phyloP scores from a whole-genome alignment of 306 rosid species.

The Lupinus albus region DNA sequence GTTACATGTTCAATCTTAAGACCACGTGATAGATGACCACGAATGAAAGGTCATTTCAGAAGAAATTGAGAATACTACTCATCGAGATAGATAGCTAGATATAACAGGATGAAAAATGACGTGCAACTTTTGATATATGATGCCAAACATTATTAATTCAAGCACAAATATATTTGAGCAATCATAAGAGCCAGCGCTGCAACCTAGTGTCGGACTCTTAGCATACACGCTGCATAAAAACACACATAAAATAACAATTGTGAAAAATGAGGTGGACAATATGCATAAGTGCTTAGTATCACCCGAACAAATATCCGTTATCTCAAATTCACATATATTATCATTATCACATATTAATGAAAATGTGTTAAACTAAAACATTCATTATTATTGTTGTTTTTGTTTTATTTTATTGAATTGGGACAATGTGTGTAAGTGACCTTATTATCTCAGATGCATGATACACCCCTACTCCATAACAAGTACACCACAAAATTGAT shows the following conservation, averaged over 20 bases:
- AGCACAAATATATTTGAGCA: conserved; percentile 50
- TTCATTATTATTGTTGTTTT: too few relatives aligned
- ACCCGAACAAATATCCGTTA: too few relatives aligned
- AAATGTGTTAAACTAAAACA: too few relatives aligned
- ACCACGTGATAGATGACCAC: conserved; percentile 9
- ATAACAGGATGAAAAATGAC: neutral
- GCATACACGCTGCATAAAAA: conserved; percentile 46
- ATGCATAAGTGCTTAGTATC: too few relatives aligned
- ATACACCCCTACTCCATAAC: neutral
- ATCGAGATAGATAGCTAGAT: neutral
- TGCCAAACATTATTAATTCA: too few relatives aligned
- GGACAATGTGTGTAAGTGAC: too few relatives aligned
- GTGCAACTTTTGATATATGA: too few relatives aligned
- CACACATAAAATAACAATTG: conserved; percentile 37
- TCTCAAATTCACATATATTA: too few relatives aligned
- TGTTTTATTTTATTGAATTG: too few relatives aligned
- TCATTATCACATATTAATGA: too few relatives aligned
- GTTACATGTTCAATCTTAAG: neutral
- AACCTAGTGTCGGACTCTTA: conserved; percentile 61
- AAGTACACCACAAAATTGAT: conserved; percentile 30
- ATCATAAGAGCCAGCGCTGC: conserved; percentile 48
- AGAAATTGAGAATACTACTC: neutral
- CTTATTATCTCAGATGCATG: neutral
- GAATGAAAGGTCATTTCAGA: conserved; percentile 25
- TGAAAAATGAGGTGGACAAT: conserved; percentile 56